Evolutionary conservation across 1,284 basidiomycete species (phyloP).

Genomic region (Coriolopsis trogii): DNA sequence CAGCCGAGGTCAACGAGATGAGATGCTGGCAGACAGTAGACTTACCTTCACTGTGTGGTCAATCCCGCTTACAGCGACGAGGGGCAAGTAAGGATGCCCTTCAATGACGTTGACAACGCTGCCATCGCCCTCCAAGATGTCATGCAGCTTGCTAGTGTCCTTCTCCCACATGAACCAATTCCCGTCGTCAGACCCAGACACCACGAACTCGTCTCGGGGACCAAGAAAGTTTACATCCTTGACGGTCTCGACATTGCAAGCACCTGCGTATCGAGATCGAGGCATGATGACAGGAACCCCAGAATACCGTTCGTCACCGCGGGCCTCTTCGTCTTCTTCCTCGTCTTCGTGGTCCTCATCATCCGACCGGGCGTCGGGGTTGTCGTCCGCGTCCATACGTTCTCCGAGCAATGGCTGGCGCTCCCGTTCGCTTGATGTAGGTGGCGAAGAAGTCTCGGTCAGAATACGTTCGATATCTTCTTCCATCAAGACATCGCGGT

Average conservation of each 20-base stretch:
- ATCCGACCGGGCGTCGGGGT: constrained; percentile 15
- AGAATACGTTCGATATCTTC: constrained; percentile 32
- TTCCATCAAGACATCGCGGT: constrained; percentile 29
- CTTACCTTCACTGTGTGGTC: constrained; percentile 86
- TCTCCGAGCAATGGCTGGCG: constrained; percentile 4
- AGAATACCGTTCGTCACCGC: constrained; percentile 31
- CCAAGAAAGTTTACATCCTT: constrained; percentile 94
- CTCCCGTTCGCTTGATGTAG: background rate
- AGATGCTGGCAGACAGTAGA: background rate
- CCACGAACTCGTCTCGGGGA: constrained; percentile 74
- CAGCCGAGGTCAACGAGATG: constrained; percentile 1
- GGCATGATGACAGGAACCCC: constrained; percentile 70
- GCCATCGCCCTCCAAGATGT: constrained; percentile 84
- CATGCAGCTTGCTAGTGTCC: constrained; percentile 60
- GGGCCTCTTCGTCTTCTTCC: constrained; percentile 35
- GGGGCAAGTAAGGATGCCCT: constrained; percentile 78
- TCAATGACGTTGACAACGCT: constrained; percentile 88
- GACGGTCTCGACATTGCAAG: constrained; percentile 84
- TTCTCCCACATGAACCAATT: constrained; percentile 88
- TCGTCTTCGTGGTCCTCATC: constrained; percentile 30
- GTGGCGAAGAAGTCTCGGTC: constrained; percentile 13
- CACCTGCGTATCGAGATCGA: constrained; percentile 68
- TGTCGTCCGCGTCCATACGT: constrained; percentile 8
- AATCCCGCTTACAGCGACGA: constrained; percentile 88
- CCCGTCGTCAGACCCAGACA: constrained; percentile 91